phyloP scores from a whole-genome alignment of 176 grass and related monocot genomes.

The Lolium rigidum region DNA sequence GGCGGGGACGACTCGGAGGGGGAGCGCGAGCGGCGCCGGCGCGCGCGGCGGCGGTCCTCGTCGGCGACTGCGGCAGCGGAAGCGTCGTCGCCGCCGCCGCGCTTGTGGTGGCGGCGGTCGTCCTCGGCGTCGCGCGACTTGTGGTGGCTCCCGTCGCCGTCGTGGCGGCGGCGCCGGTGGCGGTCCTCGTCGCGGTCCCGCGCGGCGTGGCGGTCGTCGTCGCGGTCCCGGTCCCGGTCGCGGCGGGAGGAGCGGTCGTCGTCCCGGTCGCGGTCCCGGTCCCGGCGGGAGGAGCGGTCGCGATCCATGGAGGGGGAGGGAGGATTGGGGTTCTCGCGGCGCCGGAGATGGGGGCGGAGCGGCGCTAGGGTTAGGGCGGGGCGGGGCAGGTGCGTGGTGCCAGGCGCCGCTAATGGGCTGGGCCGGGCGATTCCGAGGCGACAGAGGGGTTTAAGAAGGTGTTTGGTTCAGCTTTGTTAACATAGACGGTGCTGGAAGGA shows the following conservation, averaged over 20 bases:
- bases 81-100: conserved; percentile 24
- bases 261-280: conserved; percentile 23
- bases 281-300: conserved; percentile 49
- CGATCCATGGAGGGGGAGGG: conserved; percentile 55
- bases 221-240: conserved; percentile 22
- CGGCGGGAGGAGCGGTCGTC: not conserved
- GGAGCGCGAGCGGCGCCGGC: conserved; percentile 34
- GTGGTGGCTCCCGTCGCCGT: conserved; percentile 12
- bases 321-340: no score
- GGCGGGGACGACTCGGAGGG: conserved; percentile 52
- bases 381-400: not conserved
- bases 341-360: not conserved
- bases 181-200: conserved; percentile 49
- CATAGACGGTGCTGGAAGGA: no score
- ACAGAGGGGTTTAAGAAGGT: not conserved
- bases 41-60: conserved; percentile 37
- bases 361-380: conserved; percentile 28
- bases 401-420: conserved; percentile 2
- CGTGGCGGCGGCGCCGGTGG: conserved; percentile 40
- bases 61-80: conserved; percentile 14
- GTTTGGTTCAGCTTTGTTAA: no score
- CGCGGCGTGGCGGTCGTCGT: conserved; percentile 41
- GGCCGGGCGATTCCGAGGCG: not conserved
- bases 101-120: conserved; percentile 32
- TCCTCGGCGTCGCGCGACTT: conserved; percentile 32